These are phyloP conservation scores for Solanum gracilifrons DNA, from an alignment of 257 asterid genomes.

Conservation along the genomic window DNA sequence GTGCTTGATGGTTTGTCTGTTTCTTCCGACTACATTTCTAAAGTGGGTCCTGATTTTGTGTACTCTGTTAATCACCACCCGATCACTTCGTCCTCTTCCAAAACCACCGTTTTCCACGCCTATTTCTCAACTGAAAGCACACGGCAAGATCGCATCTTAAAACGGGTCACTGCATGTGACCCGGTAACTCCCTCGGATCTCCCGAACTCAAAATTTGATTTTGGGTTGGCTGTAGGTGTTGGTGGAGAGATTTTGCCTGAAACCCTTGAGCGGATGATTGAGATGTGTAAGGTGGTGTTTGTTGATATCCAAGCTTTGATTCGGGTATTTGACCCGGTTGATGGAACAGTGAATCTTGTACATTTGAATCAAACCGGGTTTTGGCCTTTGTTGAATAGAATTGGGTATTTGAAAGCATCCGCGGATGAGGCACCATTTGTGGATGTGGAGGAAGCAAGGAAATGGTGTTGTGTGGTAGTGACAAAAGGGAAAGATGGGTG, in stretches of 20 bases:
- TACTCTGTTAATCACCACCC: constrained; percentile 49
- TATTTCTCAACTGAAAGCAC: constrained; percentile 52
- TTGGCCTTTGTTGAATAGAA: constrained; percentile 34
- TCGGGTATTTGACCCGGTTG: constrained; percentile 54
- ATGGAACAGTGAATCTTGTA: constrained; percentile 58
- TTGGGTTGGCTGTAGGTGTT: constrained; percentile 89
- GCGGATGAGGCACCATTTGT: constrained; percentile 73
- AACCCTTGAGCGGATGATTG: constrained; percentile 66
- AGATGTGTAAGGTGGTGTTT: constrained; percentile 56
- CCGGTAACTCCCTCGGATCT: constrained; percentile 56
- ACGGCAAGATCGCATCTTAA: constrained; percentile 68
- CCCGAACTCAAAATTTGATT: constrained; percentile 42
- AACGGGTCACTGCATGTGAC: constrained; percentile 54
- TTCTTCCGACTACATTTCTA: constrained; percentile 45
- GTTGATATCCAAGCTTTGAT: constrained; percentile 83
- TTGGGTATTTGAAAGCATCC: constrained; percentile 74
- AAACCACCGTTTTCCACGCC: constrained; percentile 76
- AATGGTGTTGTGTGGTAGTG: constrained; percentile 71
- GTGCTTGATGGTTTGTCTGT: constrained; percentile 60
- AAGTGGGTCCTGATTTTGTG: constrained; percentile 73
- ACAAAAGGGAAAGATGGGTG: constrained; percentile 92
- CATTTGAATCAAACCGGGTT: constrained; percentile 56
- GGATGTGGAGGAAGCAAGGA: constrained; percentile 57
- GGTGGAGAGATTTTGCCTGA: constrained; percentile 82
- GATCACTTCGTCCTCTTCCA: constrained; percentile 18